A percentile compares a stretch with the other conserved stretches of the same genome.
These are phyloP conservation scores for Aspergillus leporis DNA, from an alignment of 495 filamentous ascomycete species.

Conservation along the genomic window DNA sequence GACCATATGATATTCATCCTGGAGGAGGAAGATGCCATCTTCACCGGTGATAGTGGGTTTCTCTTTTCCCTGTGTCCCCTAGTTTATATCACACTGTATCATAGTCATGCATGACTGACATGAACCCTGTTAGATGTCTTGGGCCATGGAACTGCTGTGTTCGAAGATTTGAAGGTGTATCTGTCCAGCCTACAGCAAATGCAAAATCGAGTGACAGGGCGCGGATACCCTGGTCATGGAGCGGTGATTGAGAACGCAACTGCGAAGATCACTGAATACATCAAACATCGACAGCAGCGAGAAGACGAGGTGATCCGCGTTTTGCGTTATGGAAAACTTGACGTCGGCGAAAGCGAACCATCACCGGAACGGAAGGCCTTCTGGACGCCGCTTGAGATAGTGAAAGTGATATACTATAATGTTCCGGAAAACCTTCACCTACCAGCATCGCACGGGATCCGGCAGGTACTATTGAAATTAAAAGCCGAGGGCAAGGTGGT, in stretches of 20 bases:
- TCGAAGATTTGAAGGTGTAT: constrained; percentile 78
- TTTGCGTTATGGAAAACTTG: constrained; percentile 47
- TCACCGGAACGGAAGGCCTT: constrained; percentile 30
- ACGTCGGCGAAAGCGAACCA: constrained; percentile 33
- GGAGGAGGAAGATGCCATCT: constrained; percentile 77
- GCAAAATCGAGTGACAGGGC: constrained; percentile 59
- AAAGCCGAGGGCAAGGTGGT: constrained; percentile 63
- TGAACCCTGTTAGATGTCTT: constrained; percentile 61
- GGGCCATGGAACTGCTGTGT: constrained; percentile 90
- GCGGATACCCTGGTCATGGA: constrained; percentile 91
- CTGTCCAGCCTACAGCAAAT: constrained; percentile 72
- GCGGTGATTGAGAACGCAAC: constrained; percentile 66
- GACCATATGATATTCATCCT: constrained; percentile 81
- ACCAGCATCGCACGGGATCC: constrained; percentile 68
- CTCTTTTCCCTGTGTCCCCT: not conserved
- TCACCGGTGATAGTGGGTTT: constrained; percentile 78
- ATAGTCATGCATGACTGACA: not conserved
- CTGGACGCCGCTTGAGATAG: constrained; percentile 78
- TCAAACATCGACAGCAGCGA: constrained; percentile 72
- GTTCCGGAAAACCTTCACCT: constrained; percentile 72
- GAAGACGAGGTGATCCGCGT: constrained; percentile 80
- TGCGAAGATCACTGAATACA: constrained; percentile 74
- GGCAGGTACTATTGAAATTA: constrained; percentile 70
- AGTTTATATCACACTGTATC: not conserved
- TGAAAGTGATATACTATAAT: constrained; percentile 80